Conservation (phyloP, 352 stramenopile species). For the Phytophthora aleatoria region DNA sequence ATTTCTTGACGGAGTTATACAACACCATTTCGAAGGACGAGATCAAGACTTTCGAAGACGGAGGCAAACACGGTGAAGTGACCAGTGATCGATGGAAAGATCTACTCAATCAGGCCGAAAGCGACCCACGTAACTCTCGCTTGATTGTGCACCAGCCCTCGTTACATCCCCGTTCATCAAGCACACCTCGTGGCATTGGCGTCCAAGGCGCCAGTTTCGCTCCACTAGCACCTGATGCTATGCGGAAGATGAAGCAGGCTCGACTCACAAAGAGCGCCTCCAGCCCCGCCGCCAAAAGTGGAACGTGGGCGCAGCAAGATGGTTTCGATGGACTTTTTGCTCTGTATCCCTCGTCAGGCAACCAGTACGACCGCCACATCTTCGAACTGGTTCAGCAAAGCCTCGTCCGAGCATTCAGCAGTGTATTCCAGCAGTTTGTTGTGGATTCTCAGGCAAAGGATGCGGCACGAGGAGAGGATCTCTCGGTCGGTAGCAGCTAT, state of each 20-base stretch:
- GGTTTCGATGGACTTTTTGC: constrained; percentile 16
- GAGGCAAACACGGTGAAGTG: constrained; percentile 75
- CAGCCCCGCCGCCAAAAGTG: constrained; percentile 25
- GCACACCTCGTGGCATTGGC: constrained; percentile 24
- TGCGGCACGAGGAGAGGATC: constrained; percentile 27
- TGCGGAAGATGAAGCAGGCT: constrained; percentile 33
- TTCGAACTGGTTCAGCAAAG: constrained; percentile 64
- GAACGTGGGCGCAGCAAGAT: constrained; percentile 13
- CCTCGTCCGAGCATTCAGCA: constrained; percentile 61
- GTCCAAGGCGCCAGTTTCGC: constrained; percentile 5
- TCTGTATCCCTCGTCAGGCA: constrained; percentile 22
- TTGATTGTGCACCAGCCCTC: constrained; percentile 65
- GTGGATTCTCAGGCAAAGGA: constrained; percentile 60
- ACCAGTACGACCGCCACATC: constrained; percentile 77
- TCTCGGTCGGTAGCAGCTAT: constrained; percentile 30
- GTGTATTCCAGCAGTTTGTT: constrained; percentile 79
- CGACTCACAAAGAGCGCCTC: constrained; percentile 28
- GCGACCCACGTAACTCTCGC: constrained; percentile 55
- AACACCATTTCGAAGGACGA: constrained; percentile 72
- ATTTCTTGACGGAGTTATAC: constrained; percentile 82
- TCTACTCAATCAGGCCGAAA: constrained; percentile 74
- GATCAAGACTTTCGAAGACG: constrained; percentile 86
- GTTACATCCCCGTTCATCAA: constrained; percentile 31
- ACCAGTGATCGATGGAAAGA: constrained; percentile 84
- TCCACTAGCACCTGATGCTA: constrained; percentile 27